Conservation (phyloP, 2,329 filamentous ascomycete species). For the Cercospora sp. region DNA sequence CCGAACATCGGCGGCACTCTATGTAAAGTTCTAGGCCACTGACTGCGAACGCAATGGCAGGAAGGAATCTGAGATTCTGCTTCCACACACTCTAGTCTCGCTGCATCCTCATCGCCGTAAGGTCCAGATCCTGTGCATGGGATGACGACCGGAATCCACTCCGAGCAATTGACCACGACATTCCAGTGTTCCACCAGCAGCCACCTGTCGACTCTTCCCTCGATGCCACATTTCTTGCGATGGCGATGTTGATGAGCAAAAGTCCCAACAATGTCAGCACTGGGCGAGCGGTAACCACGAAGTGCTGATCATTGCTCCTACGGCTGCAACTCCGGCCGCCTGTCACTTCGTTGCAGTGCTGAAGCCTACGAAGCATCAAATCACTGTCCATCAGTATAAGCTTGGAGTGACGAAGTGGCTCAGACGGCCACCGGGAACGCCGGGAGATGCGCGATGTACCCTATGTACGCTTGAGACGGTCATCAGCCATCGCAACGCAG, state of each 20-base stretch:
- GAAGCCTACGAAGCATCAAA: background rate
- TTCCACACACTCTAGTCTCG: background rate
- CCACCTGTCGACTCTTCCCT: background rate
- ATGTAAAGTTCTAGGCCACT: background rate
- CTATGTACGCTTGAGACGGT: background rate
- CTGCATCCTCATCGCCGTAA: background rate
- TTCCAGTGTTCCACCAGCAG: background rate
- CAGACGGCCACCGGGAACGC: background rate
- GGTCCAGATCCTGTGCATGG: background rate
- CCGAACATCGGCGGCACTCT: background rate
- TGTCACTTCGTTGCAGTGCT: background rate
- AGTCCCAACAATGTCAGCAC: background rate
- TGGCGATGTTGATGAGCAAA: background rate
- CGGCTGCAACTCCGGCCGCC: background rate
- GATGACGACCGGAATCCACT: background rate
- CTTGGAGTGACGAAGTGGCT: background rate
- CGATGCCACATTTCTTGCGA: background rate
- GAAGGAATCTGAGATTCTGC: background rate
- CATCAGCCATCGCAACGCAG: background rate
- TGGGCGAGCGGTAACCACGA: background rate
- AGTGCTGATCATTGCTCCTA: background rate
- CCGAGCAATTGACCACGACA: background rate
- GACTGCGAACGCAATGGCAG: background rate
- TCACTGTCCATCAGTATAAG: background rate
- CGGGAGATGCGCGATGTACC: background rate